Conservation (phyloP, 2,329 filamentous ascomycete species). For the Aureobasidium sp. region DNA sequence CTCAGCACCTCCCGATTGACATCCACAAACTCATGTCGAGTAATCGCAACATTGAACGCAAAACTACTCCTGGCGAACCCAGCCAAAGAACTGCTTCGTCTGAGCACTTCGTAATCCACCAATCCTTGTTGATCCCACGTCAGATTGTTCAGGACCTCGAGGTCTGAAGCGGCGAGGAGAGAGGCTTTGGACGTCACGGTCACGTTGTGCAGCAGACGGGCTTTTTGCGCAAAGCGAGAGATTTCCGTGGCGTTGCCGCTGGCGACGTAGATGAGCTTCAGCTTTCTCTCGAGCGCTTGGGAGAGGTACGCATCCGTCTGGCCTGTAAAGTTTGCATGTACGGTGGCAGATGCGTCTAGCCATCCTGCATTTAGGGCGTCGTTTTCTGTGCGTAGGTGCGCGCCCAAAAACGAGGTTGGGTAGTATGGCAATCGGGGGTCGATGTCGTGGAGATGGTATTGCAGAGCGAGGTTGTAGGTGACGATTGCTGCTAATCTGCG, state of each 20-base stretch:
- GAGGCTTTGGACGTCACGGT: constrained; percentile 40
- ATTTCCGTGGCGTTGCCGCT: constrained; percentile 37
- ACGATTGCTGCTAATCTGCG: constrained; percentile 30
- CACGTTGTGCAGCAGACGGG: constrained; percentile 29
- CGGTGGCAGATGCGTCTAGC: constrained; percentile 17
- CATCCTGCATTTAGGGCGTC: constrained; percentile 32
- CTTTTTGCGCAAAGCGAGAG: constrained; percentile 32
- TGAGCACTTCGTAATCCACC: constrained; percentile 46
- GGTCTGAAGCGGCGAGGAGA: constrained; percentile 35
- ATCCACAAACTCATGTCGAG: constrained; percentile 31
- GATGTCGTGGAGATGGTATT: constrained; percentile 23
- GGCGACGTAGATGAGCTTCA: constrained; percentile 38
- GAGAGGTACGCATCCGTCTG: constrained; percentile 35
- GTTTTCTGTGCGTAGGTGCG: constrained; percentile 33
- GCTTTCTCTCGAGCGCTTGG: constrained; percentile 27
- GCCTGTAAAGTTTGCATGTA: constrained; percentile 28
- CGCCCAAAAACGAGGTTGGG: constrained; percentile 32
- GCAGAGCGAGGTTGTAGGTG: constrained; percentile 28
- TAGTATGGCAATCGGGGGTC: constrained; percentile 26
- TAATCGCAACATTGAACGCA: constrained; percentile 42
- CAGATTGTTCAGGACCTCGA: constrained; percentile 31
- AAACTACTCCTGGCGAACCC: constrained; percentile 43
- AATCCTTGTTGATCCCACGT: constrained; percentile 46
- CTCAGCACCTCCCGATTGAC: constrained; percentile 16
- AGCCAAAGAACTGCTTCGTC: constrained; percentile 38